Evolutionary conservation across 345 rosid genomes (phyloP).

Genomic region (Gossypium arboreum): DNA sequence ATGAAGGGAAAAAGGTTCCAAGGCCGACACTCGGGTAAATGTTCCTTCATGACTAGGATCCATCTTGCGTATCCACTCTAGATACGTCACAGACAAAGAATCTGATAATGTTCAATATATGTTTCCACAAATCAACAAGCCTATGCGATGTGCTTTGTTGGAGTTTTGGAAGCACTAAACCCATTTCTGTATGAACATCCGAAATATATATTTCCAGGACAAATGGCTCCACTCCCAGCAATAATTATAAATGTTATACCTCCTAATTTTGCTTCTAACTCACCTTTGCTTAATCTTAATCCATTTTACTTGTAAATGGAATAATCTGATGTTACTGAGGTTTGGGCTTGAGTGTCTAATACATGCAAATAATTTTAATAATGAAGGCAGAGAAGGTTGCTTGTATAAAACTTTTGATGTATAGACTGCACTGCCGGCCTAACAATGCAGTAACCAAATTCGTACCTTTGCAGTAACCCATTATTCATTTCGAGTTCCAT

Average conservation of each 20-base stretch:
- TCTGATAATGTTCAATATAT: background rate
- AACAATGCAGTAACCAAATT: no score
- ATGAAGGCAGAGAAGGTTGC: no score
- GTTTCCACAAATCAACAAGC: background rate
- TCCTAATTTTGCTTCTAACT: no score
- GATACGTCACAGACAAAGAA: background rate
- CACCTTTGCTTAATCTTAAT: no score
- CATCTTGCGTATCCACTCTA: background rate
- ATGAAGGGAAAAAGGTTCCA: no score
- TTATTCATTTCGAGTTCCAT: slow-evolving; percentile 12
- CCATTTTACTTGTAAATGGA: no score
- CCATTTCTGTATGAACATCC: background rate
- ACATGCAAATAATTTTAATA: no score
- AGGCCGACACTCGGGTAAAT: no score
- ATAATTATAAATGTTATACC: background rate
- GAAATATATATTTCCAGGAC: background rate
- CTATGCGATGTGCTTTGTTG: background rate
- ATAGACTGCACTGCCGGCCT: no score
- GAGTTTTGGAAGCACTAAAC: background rate
- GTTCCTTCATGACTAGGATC: background rate
- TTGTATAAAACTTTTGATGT: no score
- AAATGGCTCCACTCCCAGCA: background rate
- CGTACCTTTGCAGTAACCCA: background rate
- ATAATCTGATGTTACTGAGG: no score
- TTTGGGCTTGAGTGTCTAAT: no score